Conservation (phyloP, 1,284 basidiomycete species). For the Marasmius tenuissimus region DNA sequence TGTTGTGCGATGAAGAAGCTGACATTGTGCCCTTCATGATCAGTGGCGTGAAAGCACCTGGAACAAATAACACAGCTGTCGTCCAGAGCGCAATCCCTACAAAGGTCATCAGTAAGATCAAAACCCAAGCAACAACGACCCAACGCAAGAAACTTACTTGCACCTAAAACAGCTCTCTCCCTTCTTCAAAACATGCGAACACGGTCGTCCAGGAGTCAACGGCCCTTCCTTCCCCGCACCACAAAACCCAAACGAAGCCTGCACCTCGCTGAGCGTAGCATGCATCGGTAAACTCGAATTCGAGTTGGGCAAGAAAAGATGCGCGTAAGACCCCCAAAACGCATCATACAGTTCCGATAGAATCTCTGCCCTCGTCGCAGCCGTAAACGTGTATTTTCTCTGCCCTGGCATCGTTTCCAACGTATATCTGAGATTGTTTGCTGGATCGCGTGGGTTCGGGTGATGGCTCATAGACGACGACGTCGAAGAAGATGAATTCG, state of each 20-base stretch:
- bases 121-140: background rate
- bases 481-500: no score
- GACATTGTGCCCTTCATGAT: slow-evolving; percentile 85
- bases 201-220: slow-evolving; percentile 63
- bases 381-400: slow-evolving; percentile 72
- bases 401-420: slow-evolving; percentile 79
- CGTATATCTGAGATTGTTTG: slow-evolving; percentile 68
- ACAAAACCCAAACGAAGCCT: slow-evolving; percentile 52
- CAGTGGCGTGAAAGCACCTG: slow-evolving; percentile 82
- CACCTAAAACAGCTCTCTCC: slow-evolving; percentile 88
- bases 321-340: slow-evolving; percentile 73
- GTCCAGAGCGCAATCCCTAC: slow-evolving; percentile 86
- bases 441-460: slow-evolving; percentile 52
- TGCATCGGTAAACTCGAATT: slow-evolving; percentile 61
- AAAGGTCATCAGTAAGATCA: background rate
- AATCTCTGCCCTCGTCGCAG: slow-evolving; percentile 70
- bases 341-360: slow-evolving; percentile 76
- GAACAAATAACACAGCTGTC: slow-evolving; percentile 88
- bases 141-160: slow-evolving; percentile 82
- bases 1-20: slow-evolving; percentile 90
- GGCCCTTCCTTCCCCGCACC: slow-evolving; percentile 59
- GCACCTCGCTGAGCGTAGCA: slow-evolving; percentile 64
- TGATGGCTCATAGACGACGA: slow-evolving; percentile 43
- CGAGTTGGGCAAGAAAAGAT: slow-evolving; percentile 66
- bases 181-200: slow-evolving; percentile 78